Conservation (phyloP, 345 rosid genomes). For the Diplotaxis tenuifolia region DNA sequence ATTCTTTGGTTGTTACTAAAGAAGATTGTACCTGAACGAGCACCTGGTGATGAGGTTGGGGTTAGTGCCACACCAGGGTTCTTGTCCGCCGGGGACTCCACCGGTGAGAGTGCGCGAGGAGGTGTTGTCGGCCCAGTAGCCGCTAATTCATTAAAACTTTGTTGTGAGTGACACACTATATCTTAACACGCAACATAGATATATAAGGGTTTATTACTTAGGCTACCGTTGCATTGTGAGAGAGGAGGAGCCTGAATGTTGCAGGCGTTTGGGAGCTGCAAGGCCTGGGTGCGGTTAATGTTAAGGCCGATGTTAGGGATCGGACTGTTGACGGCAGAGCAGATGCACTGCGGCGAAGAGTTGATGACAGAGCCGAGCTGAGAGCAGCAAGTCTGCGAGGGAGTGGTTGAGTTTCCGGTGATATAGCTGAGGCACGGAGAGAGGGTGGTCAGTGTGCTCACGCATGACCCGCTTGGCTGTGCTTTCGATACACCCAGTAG, state of each 20-base stretch:
- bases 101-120: slow-evolving; percentile 40
- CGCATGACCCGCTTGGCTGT: slow-evolving; percentile 41
- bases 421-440: slow-evolving; percentile 59
- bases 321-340: slow-evolving; percentile 49
- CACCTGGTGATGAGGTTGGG: slow-evolving; percentile 41
- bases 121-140: slow-evolving; percentile 40
- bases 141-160: slow-evolving; percentile 34
- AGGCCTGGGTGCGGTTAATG: slow-evolving; percentile 66
- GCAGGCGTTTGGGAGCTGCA: slow-evolving; percentile 64
- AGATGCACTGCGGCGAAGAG: slow-evolving; percentile 65
- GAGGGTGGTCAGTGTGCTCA: slow-evolving; percentile 39
- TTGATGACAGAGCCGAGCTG: slow-evolving; percentile 54
- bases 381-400: slow-evolving; percentile 64
- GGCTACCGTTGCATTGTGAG: slow-evolving; percentile 59
- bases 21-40: slow-evolving; percentile 47
- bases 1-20: neutral
- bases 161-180: slow-evolving; percentile 11
- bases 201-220: neutral
- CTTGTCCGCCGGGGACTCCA: slow-evolving; percentile 40
- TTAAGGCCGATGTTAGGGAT: slow-evolving; percentile 49
- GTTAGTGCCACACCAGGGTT: slow-evolving; percentile 41
- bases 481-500: slow-evolving; percentile 41
- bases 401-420: slow-evolving; percentile 59
- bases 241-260: slow-evolving; percentile 57
- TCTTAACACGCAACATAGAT: neutral